Evolutionary conservation across 139 green algal species (phyloP).

Genomic region (Coccomyxa sp.): DNA sequence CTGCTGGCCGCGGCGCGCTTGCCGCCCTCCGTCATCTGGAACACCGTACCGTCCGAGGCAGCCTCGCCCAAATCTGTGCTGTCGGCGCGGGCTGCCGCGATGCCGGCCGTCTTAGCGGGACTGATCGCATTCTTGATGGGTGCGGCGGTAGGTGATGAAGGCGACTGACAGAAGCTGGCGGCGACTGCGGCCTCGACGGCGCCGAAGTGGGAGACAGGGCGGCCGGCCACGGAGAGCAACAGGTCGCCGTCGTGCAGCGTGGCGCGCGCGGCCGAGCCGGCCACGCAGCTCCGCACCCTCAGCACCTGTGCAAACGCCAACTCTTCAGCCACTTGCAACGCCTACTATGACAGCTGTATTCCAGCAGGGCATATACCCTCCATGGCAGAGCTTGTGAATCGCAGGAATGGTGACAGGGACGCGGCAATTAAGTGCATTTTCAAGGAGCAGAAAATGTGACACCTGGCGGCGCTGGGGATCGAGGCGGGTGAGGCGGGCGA

Average conservation of each 20-base stretch:
- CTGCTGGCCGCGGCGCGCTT: neutral
- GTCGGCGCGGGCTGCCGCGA: too few species aligned
- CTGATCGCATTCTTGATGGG: too few species aligned
- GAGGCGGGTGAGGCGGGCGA: constrained; percentile 51
- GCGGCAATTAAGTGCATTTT: neutral
- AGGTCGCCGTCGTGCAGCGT: constrained; percentile 76
- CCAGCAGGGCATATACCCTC: too few species aligned
- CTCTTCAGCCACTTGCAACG: neutral
- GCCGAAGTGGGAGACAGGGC: constrained; percentile 60
- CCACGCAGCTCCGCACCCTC: constrained; percentile 55
- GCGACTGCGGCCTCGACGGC: constrained; percentile 51
- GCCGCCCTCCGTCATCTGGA: neutral
- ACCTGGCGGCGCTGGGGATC: constrained; percentile 71
- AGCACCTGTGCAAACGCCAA: constrained; percentile 48
- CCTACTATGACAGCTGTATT: too few species aligned
- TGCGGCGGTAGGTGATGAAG: too few species aligned
- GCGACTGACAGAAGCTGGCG: too few species aligned
- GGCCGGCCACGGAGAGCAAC: constrained; percentile 64
- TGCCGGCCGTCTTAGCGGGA: neutral
- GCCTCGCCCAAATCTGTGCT: neutral
- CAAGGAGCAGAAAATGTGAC: neutral
- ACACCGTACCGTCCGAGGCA: neutral
- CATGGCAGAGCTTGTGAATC: too few species aligned
- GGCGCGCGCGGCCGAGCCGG: constrained; percentile 32
- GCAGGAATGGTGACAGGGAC: too few species aligned